Evolutionary conservation across 148 eudicot genomes (phyloP), one percentile per base, ranked within the genome.

Genomic region (Persicaria maculosa): DNA sequence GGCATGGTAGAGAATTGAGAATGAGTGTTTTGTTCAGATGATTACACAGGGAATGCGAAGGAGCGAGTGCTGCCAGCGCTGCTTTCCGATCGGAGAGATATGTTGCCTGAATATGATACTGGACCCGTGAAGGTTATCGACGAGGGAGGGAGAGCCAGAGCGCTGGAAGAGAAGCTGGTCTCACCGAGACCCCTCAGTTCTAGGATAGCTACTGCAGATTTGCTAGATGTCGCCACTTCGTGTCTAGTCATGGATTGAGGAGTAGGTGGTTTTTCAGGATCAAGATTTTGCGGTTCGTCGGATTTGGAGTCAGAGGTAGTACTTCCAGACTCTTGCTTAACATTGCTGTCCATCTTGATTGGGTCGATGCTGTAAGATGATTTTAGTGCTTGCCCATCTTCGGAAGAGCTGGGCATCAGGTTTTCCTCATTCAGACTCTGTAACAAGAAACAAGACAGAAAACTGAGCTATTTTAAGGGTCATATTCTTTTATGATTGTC

Each of bases 21-120:
- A 16, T 3, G 40, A 22, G 43, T 25, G 9, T 22, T 8, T 9
- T 1, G 16, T 22, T 61, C 44, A 62, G n/a, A 62, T 62, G 65
- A 69, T 88, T 86, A 95, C 99, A 95, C 79, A 9, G 99, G 99
- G 84, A 95, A 95, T 76, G 99, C 99, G 74, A 95, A 95, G 74
- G 99, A 95, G 73, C 93, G 88, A 40, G 89, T 79, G 82, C 99
- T 95, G 70, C 97, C 88, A 40, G 89, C 69, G 72, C 99, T 95
- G 82, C 94, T 88, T 79, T 95, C 99, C 64, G 99, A 95, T 72
- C 97, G 85, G 57, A 84, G 86, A 77, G 99, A 95, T 45, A 88
- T 75, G 81, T 85, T 92, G 55, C 97, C 97, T 6, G 88, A 81
- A 73, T 57, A 73, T 22, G 88, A 76, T 46, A 80, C 72, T 5